Evolutionary conservation across 176 grass and related monocot genomes (phyloP).

Genomic region (Aechmea fasciata): DNA sequence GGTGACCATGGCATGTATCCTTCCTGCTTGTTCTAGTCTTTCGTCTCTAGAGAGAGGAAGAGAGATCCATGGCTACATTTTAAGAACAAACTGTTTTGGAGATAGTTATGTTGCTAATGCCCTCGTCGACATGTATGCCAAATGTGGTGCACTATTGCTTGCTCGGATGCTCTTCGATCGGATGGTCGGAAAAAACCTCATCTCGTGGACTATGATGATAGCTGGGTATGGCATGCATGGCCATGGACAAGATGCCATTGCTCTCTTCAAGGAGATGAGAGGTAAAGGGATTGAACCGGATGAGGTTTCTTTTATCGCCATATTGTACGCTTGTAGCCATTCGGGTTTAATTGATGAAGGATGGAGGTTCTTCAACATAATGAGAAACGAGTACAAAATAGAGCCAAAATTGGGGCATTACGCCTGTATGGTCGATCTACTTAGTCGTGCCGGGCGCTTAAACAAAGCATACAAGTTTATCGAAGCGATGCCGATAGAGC

Average conservation of each 20-base stretch:
- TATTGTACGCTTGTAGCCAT: slow-evolving; percentile 84
- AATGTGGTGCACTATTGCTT: slow-evolving; percentile 55
- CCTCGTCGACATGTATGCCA: slow-evolving; percentile 73
- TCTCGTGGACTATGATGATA: slow-evolving; percentile 93
- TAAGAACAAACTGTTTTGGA: slow-evolving; percentile 39
- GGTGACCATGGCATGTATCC: slow-evolving; percentile 65
- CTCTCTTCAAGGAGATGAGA: slow-evolving; percentile 58
- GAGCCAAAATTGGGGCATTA: slow-evolving; percentile 71
- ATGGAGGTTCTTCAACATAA: slow-evolving; percentile 65
- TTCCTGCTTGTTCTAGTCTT: slow-evolving; percentile 68
- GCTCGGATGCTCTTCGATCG: slow-evolving; percentile 46
- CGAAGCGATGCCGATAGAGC: slow-evolving; percentile 56
- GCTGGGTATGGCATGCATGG: slow-evolving; percentile 91
- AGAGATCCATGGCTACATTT: slow-evolving; percentile 62
- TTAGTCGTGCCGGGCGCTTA: slow-evolving; percentile 42
- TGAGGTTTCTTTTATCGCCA: slow-evolving; percentile 50
- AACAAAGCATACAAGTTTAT: slow-evolving; percentile 65
- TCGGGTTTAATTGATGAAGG: slow-evolving; percentile 63
- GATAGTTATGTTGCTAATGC: slow-evolving; percentile 48
- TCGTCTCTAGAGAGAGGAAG: slow-evolving; percentile 70
- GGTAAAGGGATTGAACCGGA: slow-evolving; percentile 46
- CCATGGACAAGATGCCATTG: slow-evolving; percentile 46
- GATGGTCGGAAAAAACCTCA: slow-evolving; percentile 52
- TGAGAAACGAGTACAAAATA: slow-evolving; percentile 64
- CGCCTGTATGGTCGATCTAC: slow-evolving; percentile 65